Conservation (phyloP, 1,139 yeast species). For the Neolecta irregularis region DNA sequence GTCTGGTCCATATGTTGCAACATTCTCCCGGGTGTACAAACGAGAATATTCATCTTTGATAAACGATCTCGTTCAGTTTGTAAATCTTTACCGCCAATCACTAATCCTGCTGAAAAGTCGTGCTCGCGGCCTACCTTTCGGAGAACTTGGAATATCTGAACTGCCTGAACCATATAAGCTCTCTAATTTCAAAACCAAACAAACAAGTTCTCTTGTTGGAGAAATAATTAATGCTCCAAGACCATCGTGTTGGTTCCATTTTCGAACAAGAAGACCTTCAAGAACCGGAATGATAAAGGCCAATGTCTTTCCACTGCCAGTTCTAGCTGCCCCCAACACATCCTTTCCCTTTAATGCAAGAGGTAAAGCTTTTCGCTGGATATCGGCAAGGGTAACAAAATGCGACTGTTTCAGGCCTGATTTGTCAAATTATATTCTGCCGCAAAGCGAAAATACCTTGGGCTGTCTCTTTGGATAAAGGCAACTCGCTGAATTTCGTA, state of each 20-base stretch:
- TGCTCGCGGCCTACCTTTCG: constrained; percentile 69
- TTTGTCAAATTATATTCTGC: constrained; percentile 35
- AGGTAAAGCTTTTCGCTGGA: constrained; percentile 69
- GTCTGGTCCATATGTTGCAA: constrained; percentile 93
- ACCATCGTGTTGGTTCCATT: constrained; percentile 82
- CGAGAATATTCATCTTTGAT: constrained; percentile 65
- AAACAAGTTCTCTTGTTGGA: constrained; percentile 69
- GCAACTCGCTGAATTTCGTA: constrained; percentile 40
- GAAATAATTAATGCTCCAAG: constrained; percentile 82
- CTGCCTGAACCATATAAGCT: constrained; percentile 30
- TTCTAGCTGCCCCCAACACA: constrained; percentile 79
- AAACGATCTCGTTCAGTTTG: constrained; percentile 76
- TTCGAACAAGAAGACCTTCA: constrained; percentile 34
- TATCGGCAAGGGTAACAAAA: constrained; percentile 66
- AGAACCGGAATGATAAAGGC: constrained; percentile 66
- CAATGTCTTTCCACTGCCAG: constrained; percentile 93
- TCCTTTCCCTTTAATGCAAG: constrained; percentile 67
- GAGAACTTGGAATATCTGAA: constrained; percentile 83
- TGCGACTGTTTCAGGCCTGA: constrained; percentile 54
- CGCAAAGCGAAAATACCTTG: constrained; percentile 34
- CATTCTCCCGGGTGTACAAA: constrained; percentile 92
- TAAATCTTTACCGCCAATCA: constrained; percentile 93
- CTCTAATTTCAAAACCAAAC: too few species aligned
- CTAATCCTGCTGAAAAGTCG: constrained; percentile 80
- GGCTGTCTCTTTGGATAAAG: constrained; percentile 46